A percentile compares a stretch with the other conserved stretches of the same genome.
Conservation (phyloP, 257 asterid species). For the Ballota nigra region DNA sequence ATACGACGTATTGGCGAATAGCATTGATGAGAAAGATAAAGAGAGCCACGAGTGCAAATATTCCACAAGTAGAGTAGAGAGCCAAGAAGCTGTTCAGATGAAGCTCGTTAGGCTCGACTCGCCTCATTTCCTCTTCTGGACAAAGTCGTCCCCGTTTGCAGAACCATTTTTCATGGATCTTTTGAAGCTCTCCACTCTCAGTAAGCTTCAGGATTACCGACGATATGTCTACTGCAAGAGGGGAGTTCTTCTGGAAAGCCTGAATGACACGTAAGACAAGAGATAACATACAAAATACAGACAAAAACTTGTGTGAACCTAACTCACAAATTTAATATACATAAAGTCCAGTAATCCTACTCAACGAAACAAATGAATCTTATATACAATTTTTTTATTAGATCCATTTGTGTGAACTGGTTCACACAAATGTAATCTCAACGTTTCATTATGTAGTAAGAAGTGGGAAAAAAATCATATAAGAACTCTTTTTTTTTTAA, state of each 20-base stretch:
- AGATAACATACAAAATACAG: not conserved
- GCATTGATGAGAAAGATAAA: conserved; percentile 28
- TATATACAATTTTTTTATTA: too few relatives aligned
- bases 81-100: conserved; percentile 56
- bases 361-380: too few relatives aligned
- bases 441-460: too few relatives aligned
- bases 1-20: conserved; percentile 23
- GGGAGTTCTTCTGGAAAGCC: conserved; percentile 72
- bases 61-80: conserved; percentile 24
- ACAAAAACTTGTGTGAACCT: too few relatives aligned
- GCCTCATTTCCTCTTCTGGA: conserved; percentile 36
- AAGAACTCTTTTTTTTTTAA: too few relatives aligned
- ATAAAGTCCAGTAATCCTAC: too few relatives aligned
- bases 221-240: conserved; percentile 54
- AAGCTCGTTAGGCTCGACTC: conserved; percentile 40
- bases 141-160: conserved; percentile 20
- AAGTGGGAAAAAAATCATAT: too few relatives aligned
- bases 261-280: not conserved
- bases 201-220: conserved; percentile 51
- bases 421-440: too few relatives aligned
- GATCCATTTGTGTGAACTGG: too few relatives aligned
- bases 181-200: conserved; percentile 55
- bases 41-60: conserved; percentile 8
- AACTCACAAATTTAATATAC: too few relatives aligned
- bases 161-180: conserved; percentile 62